These are phyloP conservation scores for Fusarium sp. DNA, from an alignment of 2,329 filamentous ascomycete species.

Conservation along the genomic window DNA sequence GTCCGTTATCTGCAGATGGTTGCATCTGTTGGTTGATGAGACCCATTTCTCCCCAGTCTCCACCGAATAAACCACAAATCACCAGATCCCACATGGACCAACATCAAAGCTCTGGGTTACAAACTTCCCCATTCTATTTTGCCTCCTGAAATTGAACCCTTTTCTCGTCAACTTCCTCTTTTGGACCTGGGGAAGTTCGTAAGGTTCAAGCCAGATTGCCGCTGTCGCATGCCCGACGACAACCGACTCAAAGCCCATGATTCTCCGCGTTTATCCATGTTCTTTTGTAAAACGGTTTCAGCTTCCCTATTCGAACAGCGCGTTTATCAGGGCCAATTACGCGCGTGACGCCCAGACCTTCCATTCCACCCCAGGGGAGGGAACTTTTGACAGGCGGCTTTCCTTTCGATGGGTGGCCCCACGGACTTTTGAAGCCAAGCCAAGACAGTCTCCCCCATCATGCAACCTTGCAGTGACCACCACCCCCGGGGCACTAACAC, in stretches of 20 bases:
- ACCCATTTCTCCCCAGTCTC: conserved; percentile 6
- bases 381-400: conserved; percentile 28
- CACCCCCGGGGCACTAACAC: conserved; percentile 6
- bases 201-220: conserved; percentile 13
- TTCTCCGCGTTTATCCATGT: neutral
- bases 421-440: conserved; percentile 32
- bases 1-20: neutral
- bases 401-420: conserved; percentile 2
- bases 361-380: neutral
- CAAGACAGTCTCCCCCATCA: neutral
- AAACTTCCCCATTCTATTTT: neutral
- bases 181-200: neutral
- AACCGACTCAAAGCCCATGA: neutral
- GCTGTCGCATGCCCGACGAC: neutral
- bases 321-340: conserved; percentile 19
- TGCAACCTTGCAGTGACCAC: conserved; percentile 4
- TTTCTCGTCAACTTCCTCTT: conserved; percentile 25
- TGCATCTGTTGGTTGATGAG: neutral
- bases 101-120: neutral
- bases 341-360: conserved; percentile 10
- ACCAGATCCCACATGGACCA: neutral
- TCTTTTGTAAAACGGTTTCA: neutral
- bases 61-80: conserved; percentile 24
- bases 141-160: neutral
- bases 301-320: neutral